Evolutionary conservation across 1,284 basidiomycete genomes (phyloP).

Genomic region (Agaricales sp.): DNA sequence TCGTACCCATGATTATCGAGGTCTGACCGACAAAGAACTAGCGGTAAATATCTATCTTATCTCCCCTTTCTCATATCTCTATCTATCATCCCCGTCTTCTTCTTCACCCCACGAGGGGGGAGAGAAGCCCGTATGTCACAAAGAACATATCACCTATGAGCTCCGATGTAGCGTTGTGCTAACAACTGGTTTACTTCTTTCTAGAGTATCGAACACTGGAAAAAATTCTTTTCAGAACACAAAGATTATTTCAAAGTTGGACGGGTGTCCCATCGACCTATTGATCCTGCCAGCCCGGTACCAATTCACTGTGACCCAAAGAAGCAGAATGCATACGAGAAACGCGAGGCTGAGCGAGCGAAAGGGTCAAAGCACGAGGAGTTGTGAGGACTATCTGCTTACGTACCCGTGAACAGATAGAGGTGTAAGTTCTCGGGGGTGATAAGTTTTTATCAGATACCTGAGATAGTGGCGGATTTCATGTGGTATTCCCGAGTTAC

Average conservation of each 20-base stretch:
- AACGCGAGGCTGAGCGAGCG: constrained; percentile 12
- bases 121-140: no score
- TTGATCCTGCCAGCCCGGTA: constrained; percentile 71
- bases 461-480: no score
- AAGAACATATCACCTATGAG: no score
- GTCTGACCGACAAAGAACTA: constrained; percentile 62
- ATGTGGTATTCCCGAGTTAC: no score
- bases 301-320: constrained; percentile 71
- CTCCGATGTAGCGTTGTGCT: no score
- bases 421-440: constrained; percentile 10
- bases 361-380: no score
- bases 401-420: no score
- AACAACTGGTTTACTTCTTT: constrained; percentile 9
- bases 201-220: constrained; percentile 79
- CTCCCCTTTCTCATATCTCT: constrained; percentile 5
- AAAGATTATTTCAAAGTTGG: constrained; percentile 74
- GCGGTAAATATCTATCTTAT: constrained; percentile 23
- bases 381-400: no score
- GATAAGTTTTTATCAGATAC: no score
- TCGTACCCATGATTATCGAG: constrained; percentile 83
- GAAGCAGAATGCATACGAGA: constrained; percentile 26
- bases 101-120: no score
- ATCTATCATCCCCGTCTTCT: constrained; percentile 7
- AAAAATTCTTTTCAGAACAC: constrained; percentile 77
- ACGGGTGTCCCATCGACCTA: constrained; percentile 59